A percentile compares a stretch with the other conserved stretches of the same genome.
These are phyloP conservation scores for Sporothrix globosa DNA, from an alignment of 2,329 filamentous ascomycete genomes.

Conservation along the genomic window DNA sequence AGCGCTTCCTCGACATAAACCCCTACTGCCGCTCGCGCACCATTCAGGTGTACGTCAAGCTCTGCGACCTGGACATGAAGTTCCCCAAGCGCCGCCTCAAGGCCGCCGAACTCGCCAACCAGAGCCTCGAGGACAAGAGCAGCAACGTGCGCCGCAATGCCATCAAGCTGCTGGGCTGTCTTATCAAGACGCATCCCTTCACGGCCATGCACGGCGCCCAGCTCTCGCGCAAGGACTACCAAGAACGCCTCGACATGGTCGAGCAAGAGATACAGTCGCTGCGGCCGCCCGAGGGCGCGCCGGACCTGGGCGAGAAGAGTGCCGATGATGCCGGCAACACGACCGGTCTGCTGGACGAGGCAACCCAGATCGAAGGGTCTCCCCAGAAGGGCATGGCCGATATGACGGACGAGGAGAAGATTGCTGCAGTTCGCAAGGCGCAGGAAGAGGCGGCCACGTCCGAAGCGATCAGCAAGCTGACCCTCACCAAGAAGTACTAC, in stretches of 20 bases:
- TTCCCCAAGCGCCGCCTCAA: constrained; percentile 89
- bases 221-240: constrained; percentile 84
- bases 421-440: constrained; percentile 73
- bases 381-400: constrained; percentile 57
- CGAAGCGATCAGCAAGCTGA: constrained; percentile 84
- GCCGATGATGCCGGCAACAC: constrained; percentile 53
- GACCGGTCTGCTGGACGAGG: constrained; percentile 80
- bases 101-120: constrained; percentile 81
- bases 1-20: constrained; percentile 94
- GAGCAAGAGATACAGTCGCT: constrained; percentile 80
- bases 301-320: constrained; percentile 70
- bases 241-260: constrained; percentile 75
- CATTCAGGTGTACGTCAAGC: constrained; percentile 88
- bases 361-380: constrained; percentile 76
- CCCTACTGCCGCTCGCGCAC: constrained; percentile 91
- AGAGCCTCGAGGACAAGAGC: constrained; percentile 95
- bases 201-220: constrained; percentile 88
- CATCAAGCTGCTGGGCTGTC: constrained; percentile 83
- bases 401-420: constrained; percentile 79
- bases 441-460: constrained; percentile 86
- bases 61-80: constrained; percentile 94
- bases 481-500: constrained; percentile 87
- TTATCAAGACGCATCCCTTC: constrained; percentile 95
- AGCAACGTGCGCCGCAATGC: constrained; percentile 95
- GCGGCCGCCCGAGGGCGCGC: constrained; percentile 73